Base-by-base conservation (phyloP, 148 eudicot genomes). In the Arbutus unedo region DNA sequence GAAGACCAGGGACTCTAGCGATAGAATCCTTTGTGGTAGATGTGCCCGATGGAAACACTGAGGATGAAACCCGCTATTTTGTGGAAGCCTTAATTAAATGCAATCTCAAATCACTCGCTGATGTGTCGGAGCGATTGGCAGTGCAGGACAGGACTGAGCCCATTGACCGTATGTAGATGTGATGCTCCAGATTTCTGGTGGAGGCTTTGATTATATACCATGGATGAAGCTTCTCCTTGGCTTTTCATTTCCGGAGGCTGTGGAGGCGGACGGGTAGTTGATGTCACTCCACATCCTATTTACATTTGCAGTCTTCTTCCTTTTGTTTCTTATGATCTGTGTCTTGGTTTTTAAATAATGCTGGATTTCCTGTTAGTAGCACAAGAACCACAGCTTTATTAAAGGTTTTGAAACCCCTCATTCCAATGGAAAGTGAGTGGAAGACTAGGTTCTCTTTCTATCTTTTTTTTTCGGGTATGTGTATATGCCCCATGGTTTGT, bases 11-110 rank as follows among this genome's bases (percentile, higher is more conserved):
- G 31, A 89, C 91, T 59, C 14, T 84, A 79, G 91, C 85, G 11
- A 89, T 89, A 44, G 91, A 89, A 80, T 89, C 91, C 21, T 89
- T 87, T 77, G 86, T 89, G 38, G 91, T 89, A 53, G 91, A 89
- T 45, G 86, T 89, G 56, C 91, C 91, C 21, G 91, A 89, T 6
- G 89, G 87, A 31, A 89, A 89, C 83, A 89, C 91, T 21, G 82
- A 83, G 59, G 90, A 88, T 1, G 91, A 88, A 51, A 88, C 91
- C 3, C 84, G 91, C 87, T 89, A 87, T 81, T 89, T 89, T 84
- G 85, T 89, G 7, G 88, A 89, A 78, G 89, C 91, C 74, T 81
- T 89, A 21, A 89, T 89, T 78, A 87, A 85, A 53, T 89, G 91
- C 87, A 89, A 89, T 53, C 89, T 89, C 78, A 89, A 89, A 76